Evolutionary conservation across 2,329 filamentous ascomycete species (phyloP).

Genomic region (Zymoseptoria crescenta): DNA sequence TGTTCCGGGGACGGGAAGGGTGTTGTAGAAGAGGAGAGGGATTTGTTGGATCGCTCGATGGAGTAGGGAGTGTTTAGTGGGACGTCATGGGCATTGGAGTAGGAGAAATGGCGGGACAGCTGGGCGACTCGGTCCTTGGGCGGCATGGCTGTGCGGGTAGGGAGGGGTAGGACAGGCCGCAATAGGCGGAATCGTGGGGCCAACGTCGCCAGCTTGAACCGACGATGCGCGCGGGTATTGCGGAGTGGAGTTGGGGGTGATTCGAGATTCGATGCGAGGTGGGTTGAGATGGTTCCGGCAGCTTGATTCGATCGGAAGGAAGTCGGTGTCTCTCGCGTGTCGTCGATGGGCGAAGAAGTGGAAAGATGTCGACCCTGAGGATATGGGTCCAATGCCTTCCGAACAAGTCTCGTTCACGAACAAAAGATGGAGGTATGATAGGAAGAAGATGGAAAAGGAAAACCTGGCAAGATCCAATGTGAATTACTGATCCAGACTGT

Average conservation of each 20-base stretch:
- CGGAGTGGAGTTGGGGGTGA: conserved; percentile 3
- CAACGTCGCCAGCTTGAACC: no score
- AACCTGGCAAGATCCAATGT: not conserved
- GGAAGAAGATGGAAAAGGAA: not conserved
- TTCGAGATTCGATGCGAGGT: conserved; percentile 10
- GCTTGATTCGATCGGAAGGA: no score
- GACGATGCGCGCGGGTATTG: not conserved
- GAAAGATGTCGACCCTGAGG: no score
- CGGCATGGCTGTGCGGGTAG: conserved; percentile 29
- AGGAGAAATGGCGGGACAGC: conserved; percentile 54
- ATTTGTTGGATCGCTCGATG: conserved; percentile 44
- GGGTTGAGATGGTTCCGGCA: no score
- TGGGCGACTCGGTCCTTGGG: conserved; percentile 40
- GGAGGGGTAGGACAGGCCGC: not conserved
- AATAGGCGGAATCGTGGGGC: conserved; percentile 1
- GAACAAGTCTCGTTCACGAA: not conserved
- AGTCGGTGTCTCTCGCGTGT: no score
- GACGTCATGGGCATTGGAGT: conserved; percentile 44
- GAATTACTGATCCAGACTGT: not conserved
- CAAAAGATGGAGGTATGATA: not conserved
- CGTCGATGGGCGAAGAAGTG: no score
- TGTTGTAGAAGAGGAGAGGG: conserved; percentile 31
- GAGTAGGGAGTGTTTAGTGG: conserved; percentile 58
- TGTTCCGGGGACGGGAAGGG: conserved; percentile 20
- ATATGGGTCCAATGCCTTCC: not conserved